Conservation (phyloP, 1,139 yeast species). For the Eremothecium coryli region DNA sequence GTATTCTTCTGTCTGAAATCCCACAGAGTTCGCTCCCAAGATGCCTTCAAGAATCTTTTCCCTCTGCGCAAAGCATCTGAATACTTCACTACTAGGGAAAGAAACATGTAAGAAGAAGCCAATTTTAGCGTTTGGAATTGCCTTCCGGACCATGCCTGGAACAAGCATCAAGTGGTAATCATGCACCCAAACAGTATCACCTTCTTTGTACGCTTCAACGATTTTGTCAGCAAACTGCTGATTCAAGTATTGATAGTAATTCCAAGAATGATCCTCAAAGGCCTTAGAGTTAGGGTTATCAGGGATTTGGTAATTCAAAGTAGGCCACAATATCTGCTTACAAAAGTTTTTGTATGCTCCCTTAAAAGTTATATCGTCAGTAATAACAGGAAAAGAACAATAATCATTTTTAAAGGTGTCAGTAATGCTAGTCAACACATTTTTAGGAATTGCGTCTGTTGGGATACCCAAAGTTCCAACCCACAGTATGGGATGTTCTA, state of each 20-base stretch:
- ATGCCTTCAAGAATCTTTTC: conserved; percentile 69
- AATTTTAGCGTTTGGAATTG: conserved; percentile 74
- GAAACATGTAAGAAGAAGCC: conserved; percentile 91
- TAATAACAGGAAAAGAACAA: conserved; percentile 57
- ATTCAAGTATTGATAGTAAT: conserved; percentile 65
- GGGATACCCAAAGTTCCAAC: conserved; percentile 90
- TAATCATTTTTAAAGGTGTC: conserved; percentile 39
- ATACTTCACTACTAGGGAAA: conserved; percentile 92
- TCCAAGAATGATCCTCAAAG: conserved; percentile 93
- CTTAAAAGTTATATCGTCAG: conserved; percentile 69
- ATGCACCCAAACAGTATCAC: conserved; percentile 80
- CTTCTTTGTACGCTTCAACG: conserved; percentile 53
- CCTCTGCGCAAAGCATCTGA: conserved; percentile 87
- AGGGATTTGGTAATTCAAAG: conserved; percentile 92
- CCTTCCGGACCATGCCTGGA: conserved; percentile 72
- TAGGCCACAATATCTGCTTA: conserved; percentile 93
- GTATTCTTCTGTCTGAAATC: conserved; percentile 88
- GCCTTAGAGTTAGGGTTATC: conserved; percentile 92
- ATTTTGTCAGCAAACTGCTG: conserved; percentile 73
- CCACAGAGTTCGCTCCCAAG: conserved; percentile 78
- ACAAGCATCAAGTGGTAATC: conserved; percentile 86
- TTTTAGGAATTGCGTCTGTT: conserved; percentile 62
- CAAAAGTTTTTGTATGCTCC: conserved; percentile 89
- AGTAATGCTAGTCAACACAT: conserved; percentile 44
- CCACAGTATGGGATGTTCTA: conserved; percentile 53